phyloP scores from a whole-genome alignment of 2,329 filamentous ascomycete species.

The Botrytis aclada region DNA sequence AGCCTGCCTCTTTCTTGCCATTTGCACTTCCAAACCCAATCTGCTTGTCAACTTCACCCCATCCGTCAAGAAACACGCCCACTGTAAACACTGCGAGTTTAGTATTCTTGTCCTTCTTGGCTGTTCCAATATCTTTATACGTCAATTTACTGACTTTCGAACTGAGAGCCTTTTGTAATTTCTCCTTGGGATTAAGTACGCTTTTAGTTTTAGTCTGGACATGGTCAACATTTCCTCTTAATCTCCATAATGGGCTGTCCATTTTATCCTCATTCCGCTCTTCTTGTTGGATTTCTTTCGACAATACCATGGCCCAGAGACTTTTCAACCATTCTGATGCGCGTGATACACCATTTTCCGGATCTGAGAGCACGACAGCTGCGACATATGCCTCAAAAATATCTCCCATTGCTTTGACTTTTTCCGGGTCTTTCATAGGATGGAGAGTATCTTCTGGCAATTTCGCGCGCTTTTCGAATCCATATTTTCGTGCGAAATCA shows the following conservation, averaged over 20 bases:
- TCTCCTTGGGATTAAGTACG: conserved; percentile 48
- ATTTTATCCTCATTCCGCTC: conserved; percentile 33
- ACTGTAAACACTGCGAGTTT: conserved; percentile 60
- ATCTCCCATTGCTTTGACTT: conserved; percentile 75
- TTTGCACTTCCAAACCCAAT: conserved; percentile 62
- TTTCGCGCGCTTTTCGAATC: conserved; percentile 61
- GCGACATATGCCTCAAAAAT: conserved; percentile 90
- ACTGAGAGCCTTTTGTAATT: conserved; percentile 50
- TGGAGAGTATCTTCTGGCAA: conserved; percentile 37
- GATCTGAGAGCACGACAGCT: conserved; percentile 68
- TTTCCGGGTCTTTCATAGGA: conserved; percentile 43
- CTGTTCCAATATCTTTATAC: conserved; percentile 56
- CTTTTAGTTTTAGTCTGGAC: conserved; percentile 13
- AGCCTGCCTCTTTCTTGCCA: conserved; percentile 67
- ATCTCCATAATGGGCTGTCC: conserved; percentile 35
- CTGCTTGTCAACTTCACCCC: conserved; percentile 58
- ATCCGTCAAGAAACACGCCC: conserved; percentile 63
- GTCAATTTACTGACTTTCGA: conserved; percentile 54
- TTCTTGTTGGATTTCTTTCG: conserved; percentile 48
- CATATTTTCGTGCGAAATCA: conserved; percentile 66
- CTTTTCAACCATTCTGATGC: conserved; percentile 69
- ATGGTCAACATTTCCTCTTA: conserved; percentile 24
- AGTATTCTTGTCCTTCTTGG: conserved; percentile 52
- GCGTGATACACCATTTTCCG: conserved; percentile 56
- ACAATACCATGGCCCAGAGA: conserved; percentile 68